These are phyloP conservation scores for Candida nemodendra DNA, from an alignment of 805 yeast genomes.

Conservation along the genomic window DNA sequence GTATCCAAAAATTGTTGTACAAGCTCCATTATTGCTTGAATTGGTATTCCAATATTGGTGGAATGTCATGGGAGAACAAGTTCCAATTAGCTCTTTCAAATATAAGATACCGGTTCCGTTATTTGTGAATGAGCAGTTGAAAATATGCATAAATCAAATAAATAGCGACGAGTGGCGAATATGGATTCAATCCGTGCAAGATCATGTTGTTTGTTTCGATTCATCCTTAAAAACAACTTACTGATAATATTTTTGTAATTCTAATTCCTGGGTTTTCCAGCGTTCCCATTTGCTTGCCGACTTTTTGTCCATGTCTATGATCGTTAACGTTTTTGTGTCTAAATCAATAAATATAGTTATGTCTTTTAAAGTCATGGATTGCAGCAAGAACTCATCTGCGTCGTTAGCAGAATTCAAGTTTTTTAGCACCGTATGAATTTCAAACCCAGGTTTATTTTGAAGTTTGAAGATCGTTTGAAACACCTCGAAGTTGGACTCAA, in stretches of 20 bases:
- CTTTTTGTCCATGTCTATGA: conserved; percentile 52
- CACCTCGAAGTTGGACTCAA: conserved; percentile 9
- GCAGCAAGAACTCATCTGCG: conserved; percentile 40
- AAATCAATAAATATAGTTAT: conserved; percentile 48
- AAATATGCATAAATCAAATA: conserved; percentile 21
- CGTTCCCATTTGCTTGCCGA: conserved; percentile 40
- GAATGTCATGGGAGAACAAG: conserved; percentile 6
- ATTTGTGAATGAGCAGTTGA: conserved; percentile 39
- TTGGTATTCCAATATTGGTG: conserved; percentile 50
- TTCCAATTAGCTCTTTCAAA: conserved; percentile 32
- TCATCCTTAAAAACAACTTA: conserved; percentile 11
- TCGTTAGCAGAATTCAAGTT: conserved; percentile 35
- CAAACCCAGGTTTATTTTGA: conserved; percentile 34
- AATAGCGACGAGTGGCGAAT: conserved; percentile 17
- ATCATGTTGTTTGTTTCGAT: conserved; percentile 17
- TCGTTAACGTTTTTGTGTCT: conserved; percentile 22
- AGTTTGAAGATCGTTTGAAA: conserved; percentile 26
- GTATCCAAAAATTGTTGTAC: conserved; percentile 62
- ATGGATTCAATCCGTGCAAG: conserved; percentile 26
- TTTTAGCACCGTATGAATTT: conserved; percentile 30
- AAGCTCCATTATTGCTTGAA: conserved; percentile 78
- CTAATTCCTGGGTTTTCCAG: conserved; percentile 38
- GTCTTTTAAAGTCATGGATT: conserved; percentile 53
- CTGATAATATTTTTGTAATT: conserved; percentile 11
- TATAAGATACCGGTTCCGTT: conserved; percentile 54